Conservation (phyloP, 495 filamentous ascomycete species). For the Chaetomium fimeti region DNA sequence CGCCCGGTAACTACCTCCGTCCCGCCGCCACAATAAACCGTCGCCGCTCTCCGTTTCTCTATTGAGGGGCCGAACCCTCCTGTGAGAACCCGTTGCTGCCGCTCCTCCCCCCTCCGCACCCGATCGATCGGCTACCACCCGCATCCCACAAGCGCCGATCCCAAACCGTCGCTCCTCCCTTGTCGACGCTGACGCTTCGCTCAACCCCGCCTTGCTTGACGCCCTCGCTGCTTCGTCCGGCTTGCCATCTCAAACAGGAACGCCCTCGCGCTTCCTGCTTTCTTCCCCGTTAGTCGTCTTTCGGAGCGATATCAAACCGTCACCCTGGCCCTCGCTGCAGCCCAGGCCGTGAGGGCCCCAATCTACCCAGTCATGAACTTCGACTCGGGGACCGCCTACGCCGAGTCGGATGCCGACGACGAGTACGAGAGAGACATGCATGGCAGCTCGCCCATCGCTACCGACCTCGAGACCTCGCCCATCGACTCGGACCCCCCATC, state of each 20-base stretch:
- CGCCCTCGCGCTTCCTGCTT: slow-evolving; percentile 4
- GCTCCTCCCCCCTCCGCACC: not conserved
- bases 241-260: slow-evolving; percentile 9
- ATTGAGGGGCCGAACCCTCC: not conserved
- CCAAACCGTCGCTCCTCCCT: slow-evolving; percentile 2
- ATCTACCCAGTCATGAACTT: slow-evolving; percentile 50
- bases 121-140: slow-evolving; percentile 9
- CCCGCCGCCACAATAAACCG: not conserved
- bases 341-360: slow-evolving; percentile 32
- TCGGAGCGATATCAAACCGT: not conserved
- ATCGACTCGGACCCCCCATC: slow-evolving; percentile 78
- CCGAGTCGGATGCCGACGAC: slow-evolving; percentile 90
- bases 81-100: not conserved
- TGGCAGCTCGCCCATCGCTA: slow-evolving; percentile 68
- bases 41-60: not conserved
- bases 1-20: not conserved
- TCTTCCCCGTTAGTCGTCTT: not conserved
- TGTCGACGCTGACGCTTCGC: slow-evolving; percentile 1
- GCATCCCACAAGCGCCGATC: slow-evolving; percentile 2
- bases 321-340: slow-evolving; percentile 27
- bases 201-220: slow-evolving; percentile 16
- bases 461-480: slow-evolving; percentile 75
- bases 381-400: slow-evolving; percentile 61
- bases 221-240: not conserved
- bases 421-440: slow-evolving; percentile 83